phyloP scores from a whole-genome alignment of 2,329 filamentous ascomycete genomes.

The Clonostachys chloroleuca region DNA sequence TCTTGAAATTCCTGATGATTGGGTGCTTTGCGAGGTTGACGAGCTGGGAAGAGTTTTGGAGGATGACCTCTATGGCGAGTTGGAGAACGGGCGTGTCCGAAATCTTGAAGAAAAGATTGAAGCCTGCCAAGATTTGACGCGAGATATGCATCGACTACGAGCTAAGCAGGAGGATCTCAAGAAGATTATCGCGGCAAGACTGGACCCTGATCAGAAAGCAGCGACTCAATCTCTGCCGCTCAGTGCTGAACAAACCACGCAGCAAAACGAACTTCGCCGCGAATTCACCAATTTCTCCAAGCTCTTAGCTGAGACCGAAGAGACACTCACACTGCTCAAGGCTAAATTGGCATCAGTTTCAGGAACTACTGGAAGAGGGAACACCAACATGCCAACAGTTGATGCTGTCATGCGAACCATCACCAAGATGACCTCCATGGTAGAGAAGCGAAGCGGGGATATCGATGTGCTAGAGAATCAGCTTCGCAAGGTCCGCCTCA shows the following conservation, averaged over 20 bases:
- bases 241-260: constrained; percentile 76
- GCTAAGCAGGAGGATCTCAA: constrained; percentile 75
- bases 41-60: constrained; percentile 63
- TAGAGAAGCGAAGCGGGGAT: constrained; percentile 85
- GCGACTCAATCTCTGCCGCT: constrained; percentile 67
- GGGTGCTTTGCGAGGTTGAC: constrained; percentile 72
- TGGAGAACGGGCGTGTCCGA: constrained; percentile 65
- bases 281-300: constrained; percentile 72
- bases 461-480: constrained; percentile 87
- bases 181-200: constrained; percentile 65
- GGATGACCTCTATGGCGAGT: constrained; percentile 55
- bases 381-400: constrained; percentile 68
- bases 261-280: constrained; percentile 78
- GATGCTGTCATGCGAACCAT: constrained; percentile 92
- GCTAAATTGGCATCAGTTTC: constrained; percentile 65
- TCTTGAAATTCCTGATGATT: constrained; percentile 63
- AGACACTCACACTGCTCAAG: constrained; percentile 73
- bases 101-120: constrained; percentile 66
- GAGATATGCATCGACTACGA: constrained; percentile 67
- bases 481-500: constrained; percentile 67
- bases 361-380: constrained; percentile 38
- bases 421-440: constrained; percentile 86
- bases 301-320: constrained; percentile 73
- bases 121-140: constrained; percentile 61
- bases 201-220: constrained; percentile 64